These are phyloP conservation scores for Vitis hybrid DNA, from an alignment of 177 flowering plant genomes.

Conservation along the genomic window DNA sequence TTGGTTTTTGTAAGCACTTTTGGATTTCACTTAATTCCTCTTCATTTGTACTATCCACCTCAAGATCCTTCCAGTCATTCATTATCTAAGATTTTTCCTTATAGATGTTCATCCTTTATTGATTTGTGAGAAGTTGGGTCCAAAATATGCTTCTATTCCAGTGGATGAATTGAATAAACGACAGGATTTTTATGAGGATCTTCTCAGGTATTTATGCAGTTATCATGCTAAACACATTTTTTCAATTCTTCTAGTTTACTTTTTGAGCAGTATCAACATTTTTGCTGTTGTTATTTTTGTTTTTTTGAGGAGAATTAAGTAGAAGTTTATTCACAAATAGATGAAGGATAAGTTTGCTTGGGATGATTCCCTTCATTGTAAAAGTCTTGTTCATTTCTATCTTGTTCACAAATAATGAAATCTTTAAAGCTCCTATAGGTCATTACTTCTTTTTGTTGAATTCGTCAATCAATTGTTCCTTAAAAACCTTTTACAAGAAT, in stretches of 20 bases:
- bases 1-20: constrained; percentile 84
- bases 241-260: background rate
- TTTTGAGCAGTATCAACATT: background rate
- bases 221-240: background rate
- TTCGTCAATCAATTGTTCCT: background rate
- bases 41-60: background rate
- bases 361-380: no score
- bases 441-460: background rate
- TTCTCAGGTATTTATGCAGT: constrained; percentile 65
- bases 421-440: background rate
- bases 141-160: constrained; percentile 78
- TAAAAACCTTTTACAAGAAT: background rate
- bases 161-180: constrained; percentile 50
- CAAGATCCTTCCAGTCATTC: background rate
- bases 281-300: background rate
- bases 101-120: constrained; percentile 82
- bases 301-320: background rate
- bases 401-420: background rate
- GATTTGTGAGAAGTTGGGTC: constrained; percentile 75
- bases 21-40: constrained; percentile 1
- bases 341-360: background rate
- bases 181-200: constrained; percentile 75
- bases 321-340: background rate
- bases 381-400: no score
- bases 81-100: background rate